Evolutionary conservation across 2,329 filamentous ascomycete species (phyloP), one percentile per base, ranked within the genome.

Genomic region (Arthroderma sp.): DNA sequence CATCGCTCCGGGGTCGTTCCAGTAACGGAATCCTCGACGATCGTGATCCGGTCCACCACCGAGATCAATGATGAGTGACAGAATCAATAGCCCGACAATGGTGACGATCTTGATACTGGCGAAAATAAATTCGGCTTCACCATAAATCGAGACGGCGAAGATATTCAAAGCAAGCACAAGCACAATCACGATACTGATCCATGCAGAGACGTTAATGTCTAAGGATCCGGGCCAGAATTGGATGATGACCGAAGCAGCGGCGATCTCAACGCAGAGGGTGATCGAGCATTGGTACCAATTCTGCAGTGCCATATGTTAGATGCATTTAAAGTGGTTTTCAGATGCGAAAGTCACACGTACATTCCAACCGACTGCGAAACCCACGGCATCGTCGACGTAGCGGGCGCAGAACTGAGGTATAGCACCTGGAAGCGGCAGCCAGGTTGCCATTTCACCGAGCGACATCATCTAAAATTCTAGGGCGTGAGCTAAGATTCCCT

Each of bases 1-100:
- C 53, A 83, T 81, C 0, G 80, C 77, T 1, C 79, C 81, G 0
- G 82, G 82, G 30, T 78, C 61, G 22, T 63, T 73, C 83, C 82
- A 87, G 61, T 83, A 84, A 34, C 69, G 62, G 59, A 85, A 85
- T 1, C 82, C 82, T 42, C 78, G 69, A 4, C 73, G 66, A 15
- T 73, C 68, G 0, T 71, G 71, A 3, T 75, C 74, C 0, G 77
- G 72, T 1, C 77, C 69, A 39, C 77, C 78, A 29, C 78, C 78
- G 1, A 80, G 68, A 53, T 78, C 73, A 53, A 82, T 76, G 46
- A 81, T 68, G 29, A 82, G 61, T 2, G 66, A 63, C 40, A 69
- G 54, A 34, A 70, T 54, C 36, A 69, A 53, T 10, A 71, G 57
- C 29, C 68, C 68, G 29, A 70, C 51, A 39, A 73, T 71, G 36